Percentiles rank a stretch among this genome's conserved stretches.
Conservation (phyloP, 2,329 filamentous ascomycete genomes). For the Mycocentrospora acerina region DNA sequence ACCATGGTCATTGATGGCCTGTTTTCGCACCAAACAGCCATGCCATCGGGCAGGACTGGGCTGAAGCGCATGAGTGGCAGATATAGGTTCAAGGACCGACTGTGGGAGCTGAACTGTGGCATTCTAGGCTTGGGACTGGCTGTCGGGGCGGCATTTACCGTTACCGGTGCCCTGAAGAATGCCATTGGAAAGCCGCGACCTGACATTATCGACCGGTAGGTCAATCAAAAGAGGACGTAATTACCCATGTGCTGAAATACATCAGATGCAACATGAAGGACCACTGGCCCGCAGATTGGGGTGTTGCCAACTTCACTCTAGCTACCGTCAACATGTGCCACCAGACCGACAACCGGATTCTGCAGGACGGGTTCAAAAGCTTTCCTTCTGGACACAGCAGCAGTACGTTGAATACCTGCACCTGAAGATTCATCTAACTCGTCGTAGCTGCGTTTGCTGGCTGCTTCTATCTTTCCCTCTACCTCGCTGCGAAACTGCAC, state of each 20-base stretch:
- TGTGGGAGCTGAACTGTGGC: conserved; percentile 65
- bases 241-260: conserved; percentile 5
- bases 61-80: conserved; percentile 44
- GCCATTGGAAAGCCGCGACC: conserved; percentile 61
- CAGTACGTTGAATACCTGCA: conserved; percentile 42
- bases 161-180: conserved; percentile 60
- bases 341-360: conserved; percentile 50
- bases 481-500: conserved; percentile 61
- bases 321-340: conserved; percentile 50
- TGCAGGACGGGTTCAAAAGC: conserved; percentile 62
- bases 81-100: conserved; percentile 56
- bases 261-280: conserved; percentile 22
- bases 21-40: conserved; percentile 53
- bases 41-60: conserved; percentile 25
- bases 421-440: conserved; percentile 14
- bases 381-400: conserved; percentile 61
- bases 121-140: conserved; percentile 58
- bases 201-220: conserved; percentile 59
- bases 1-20: conserved; percentile 60
- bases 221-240: neutral
- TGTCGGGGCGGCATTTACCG: conserved; percentile 57
- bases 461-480: conserved; percentile 61
- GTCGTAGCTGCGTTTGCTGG: conserved; percentile 57
- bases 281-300: conserved; percentile 2
- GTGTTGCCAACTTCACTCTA: conserved; percentile 8